Percentiles rank a stretch among this genome's conserved stretches.
Evolutionary conservation across 768 basidiomycete species (phyloP).

Genomic region (Inosperma sp.): DNA sequence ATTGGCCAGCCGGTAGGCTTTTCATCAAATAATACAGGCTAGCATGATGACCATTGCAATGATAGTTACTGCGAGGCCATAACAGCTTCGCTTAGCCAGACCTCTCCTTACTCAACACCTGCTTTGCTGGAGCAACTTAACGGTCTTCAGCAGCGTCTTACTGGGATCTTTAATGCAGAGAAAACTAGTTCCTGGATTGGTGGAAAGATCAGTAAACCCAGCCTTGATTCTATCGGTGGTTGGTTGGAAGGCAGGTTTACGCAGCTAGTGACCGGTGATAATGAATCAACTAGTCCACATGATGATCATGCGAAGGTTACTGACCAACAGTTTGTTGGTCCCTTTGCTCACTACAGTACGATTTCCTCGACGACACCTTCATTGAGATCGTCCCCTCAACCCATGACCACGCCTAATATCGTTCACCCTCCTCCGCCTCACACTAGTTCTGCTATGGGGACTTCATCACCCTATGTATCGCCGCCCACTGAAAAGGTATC

Average conservation of each 20-base stretch:
- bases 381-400: slow-evolving; percentile 72
- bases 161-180: slow-evolving; percentile 66
- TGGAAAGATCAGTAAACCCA: slow-evolving; percentile 84
- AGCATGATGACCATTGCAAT: not conserved
- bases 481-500: slow-evolving; percentile 67
- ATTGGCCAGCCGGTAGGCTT: slow-evolving; percentile 65
- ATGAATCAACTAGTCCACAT: slow-evolving; percentile 43
- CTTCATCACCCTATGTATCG: slow-evolving; percentile 43
- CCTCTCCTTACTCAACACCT: slow-evolving; percentile 63
- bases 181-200: slow-evolving; percentile 83
- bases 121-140: slow-evolving; percentile 70
- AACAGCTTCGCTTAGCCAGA: slow-evolving; percentile 54
- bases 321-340: slow-evolving; percentile 55
- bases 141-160: slow-evolving; percentile 72
- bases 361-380: slow-evolving; percentile 81
- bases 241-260: slow-evolving; percentile 92
- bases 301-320: slow-evolving; percentile 36
- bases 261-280: slow-evolving; percentile 92
- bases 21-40: not conserved
- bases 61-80: slow-evolving; percentile 92
- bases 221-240: slow-evolving; percentile 83
- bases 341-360: slow-evolving; percentile 90
- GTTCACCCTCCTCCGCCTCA: slow-evolving; percentile 47
- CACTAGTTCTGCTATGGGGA: slow-evolving; percentile 68
- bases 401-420: slow-evolving; percentile 36